Evolutionary conservation across 2,329 filamentous ascomycete genomes (phyloP).

Genomic region (Aspergillus awamori): DNA sequence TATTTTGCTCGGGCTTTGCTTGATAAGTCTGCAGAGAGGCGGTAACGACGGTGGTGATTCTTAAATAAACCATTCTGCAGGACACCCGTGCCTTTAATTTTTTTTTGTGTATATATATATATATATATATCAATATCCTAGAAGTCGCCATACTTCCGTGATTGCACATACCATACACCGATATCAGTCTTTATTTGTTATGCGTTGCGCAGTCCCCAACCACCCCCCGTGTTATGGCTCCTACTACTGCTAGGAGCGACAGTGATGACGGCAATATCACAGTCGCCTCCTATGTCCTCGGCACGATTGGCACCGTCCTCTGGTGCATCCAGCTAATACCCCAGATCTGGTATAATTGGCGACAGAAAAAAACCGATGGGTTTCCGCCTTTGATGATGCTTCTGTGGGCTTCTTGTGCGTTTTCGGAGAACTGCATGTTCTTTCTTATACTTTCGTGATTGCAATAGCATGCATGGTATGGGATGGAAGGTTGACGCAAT

Average conservation of each 20-base stretch:
- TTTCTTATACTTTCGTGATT: background rate
- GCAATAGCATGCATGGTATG: background rate
- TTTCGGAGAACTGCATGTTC: background rate
- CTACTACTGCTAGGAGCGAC: conserved; percentile 3
- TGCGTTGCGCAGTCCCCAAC: too few species aligned
- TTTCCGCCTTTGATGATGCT: conserved; percentile 64
- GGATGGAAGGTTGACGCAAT: background rate
- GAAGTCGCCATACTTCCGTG: too few species aligned
- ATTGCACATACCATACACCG: too few species aligned
- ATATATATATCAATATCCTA: too few species aligned
- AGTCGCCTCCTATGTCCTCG: conserved; percentile 41
- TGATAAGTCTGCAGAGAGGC: background rate
- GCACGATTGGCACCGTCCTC: conserved; percentile 46
- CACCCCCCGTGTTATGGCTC: too few species aligned
- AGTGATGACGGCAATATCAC: conserved; percentile 31
- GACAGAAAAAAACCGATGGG: conserved; percentile 63
- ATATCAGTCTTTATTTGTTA: background rate
- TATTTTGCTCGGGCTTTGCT: background rate
- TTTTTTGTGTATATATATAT: too few species aligned
- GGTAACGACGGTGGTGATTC: background rate
- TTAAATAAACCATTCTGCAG: too few species aligned
- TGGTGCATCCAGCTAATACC: conserved; percentile 46
- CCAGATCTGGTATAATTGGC: conserved; percentile 65
- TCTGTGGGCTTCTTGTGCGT: conserved; percentile 60
- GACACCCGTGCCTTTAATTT: too few species aligned